Evolutionary conservation across 306 rosid genomes (phyloP), one percentile per base, ranked within the genome.

Genomic region (Fagus crenata): DNA sequence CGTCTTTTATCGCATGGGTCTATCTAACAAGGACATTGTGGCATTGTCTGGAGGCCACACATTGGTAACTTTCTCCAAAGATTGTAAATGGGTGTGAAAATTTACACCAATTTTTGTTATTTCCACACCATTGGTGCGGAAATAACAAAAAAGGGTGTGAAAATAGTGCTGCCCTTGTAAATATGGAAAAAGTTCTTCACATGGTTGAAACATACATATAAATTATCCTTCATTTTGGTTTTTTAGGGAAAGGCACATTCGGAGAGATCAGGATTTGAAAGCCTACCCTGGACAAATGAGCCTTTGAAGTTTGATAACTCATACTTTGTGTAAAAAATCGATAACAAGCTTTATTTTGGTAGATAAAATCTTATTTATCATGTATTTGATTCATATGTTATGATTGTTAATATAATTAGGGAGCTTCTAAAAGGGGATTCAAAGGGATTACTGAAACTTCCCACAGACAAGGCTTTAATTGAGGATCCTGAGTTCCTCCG

Each of bases 1-100:
- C 1, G 39, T 86, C 7, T 95, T 92, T 74, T 68, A 78, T 69
- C 93, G 93, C 43, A 92, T 92, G 99, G 91, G 93, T 43, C 84
- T 95, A 8, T 49, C 53, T 31, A 93, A 92, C 84, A 85, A 55
- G 84, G 97, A 95, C 88, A 90, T 92, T 28, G 99, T 90, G 78
- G 97, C 79, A 4, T 85, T 95, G 3, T 92, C 99, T 7, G 99
- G 99, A 76, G 97, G 91, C 60, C 99, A 95, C 81, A 95, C 97
- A 53, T 72, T 95, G 93, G 99, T 92, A 83, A 80, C 43, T 13
- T 75, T 75, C 69, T 78, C 15, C 35, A 55, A 61, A 53, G 49
- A 41, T 69, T 22, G 28, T 22, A 22, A 22, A 22, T 22, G 28
- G 28, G 28, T 22, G 28, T 22, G 28, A 22, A 22, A 22, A 22